Conservation (phyloP, 768 basidiomycete species). For the Leccinum fibrillosum region DNA sequence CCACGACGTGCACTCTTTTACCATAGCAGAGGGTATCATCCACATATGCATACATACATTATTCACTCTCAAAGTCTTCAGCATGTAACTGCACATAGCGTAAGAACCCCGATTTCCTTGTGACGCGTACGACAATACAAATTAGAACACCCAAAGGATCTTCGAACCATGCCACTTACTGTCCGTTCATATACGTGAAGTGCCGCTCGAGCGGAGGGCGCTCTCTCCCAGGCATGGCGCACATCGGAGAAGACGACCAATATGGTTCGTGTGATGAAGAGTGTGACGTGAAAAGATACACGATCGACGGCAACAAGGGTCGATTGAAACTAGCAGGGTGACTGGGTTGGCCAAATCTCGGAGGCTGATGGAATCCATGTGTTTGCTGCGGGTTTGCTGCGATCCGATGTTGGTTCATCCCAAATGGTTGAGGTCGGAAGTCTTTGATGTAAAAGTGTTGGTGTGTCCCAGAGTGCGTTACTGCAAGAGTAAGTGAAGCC, state of each 20-base stretch:
- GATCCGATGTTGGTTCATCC: conserved; percentile 11
- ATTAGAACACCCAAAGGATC: neutral
- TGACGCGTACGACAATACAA: neutral
- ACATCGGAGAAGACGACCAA: conserved; percentile 38
- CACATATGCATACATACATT: neutral
- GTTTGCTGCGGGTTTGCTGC: conserved; percentile 11
- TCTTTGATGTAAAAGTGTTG: conserved; percentile 41
- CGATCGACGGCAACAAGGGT: conserved; percentile 34
- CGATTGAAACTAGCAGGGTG: conserved; percentile 17
- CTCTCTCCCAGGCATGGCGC: conserved; percentile 16
- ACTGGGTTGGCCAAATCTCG: conserved; percentile 2
- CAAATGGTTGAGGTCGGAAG: conserved; percentile 24
- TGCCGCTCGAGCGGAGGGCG: conserved; percentile 20
- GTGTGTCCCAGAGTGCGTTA: conserved; percentile 40
- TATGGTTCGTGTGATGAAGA: conserved; percentile 31
- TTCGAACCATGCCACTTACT: conserved; percentile 21
- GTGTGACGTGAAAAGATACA: conserved; percentile 42
- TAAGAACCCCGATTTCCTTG: conserved; percentile 36
- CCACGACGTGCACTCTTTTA: neutral
- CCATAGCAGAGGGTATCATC: neutral
- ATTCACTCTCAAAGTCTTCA: conserved; percentile 32
- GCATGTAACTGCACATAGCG: conserved; percentile 38
- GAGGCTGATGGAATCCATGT: conserved; percentile 15
- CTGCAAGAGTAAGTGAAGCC: conserved; percentile 19
- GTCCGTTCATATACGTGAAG: conserved; percentile 29